Evolutionary conservation across 768 basidiomycete genomes (phyloP).

Genomic region (Tylopilus plumbeoviolaceoides): DNA sequence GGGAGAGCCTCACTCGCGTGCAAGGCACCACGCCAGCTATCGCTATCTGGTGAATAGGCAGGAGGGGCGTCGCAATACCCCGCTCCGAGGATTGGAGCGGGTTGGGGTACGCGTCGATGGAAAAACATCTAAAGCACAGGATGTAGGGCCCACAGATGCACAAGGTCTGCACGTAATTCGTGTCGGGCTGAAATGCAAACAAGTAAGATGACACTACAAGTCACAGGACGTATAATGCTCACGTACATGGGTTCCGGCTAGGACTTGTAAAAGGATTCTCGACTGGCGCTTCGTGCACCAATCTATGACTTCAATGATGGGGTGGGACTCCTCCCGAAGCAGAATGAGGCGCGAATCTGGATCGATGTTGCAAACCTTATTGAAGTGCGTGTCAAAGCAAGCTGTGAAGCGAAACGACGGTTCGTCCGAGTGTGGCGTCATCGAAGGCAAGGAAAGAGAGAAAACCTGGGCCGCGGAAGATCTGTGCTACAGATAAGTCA

Average conservation of each 20-base stretch:
- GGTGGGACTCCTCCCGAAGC: no score
- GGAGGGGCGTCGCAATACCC: background rate
- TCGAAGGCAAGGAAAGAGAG: conserved; percentile 1
- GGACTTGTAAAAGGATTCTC: conserved; percentile 18
- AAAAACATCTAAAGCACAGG: conserved; percentile 44
- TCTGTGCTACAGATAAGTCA: no score
- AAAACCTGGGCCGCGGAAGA: conserved; percentile 10
- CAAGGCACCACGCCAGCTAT: conserved; percentile 32
- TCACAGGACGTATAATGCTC: background rate
- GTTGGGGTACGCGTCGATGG: conserved; percentile 40
- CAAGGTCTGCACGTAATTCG: conserved; percentile 36
- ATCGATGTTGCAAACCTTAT: conserved; percentile 33
- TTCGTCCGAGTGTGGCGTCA: background rate
- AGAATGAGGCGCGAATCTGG: conserved; percentile 27
- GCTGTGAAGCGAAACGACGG: conserved; percentile 1
- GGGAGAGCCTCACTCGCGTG: conserved; percentile 30
- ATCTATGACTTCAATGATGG: conserved; percentile 35
- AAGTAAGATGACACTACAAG: background rate
- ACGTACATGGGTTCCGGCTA: conserved; percentile 27
- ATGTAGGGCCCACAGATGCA: conserved; percentile 45
- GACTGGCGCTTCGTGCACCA: conserved; percentile 28
- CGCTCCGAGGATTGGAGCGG: conserved; percentile 7
- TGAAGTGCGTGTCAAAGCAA: conserved; percentile 2
- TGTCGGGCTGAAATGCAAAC: conserved; percentile 16
- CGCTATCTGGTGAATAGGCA: conserved; percentile 13